Conservation (phyloP, 768 basidiomycete species). For the Crucibulum laeve region DNA sequence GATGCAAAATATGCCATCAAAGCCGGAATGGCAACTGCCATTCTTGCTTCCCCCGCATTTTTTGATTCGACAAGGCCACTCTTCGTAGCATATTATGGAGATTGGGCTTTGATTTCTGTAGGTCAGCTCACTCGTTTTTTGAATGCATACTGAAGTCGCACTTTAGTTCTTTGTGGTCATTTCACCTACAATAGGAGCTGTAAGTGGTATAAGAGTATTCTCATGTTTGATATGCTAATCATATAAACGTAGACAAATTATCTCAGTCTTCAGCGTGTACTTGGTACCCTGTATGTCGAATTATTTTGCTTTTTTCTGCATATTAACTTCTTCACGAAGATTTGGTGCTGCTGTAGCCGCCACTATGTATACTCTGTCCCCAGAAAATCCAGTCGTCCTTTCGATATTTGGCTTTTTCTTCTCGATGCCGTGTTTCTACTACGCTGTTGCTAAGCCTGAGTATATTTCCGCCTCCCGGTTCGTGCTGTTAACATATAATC, state of each 20-base stretch:
- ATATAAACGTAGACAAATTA: constrained; percentile 67
- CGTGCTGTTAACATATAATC: constrained; percentile 83
- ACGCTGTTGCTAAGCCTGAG: constrained; percentile 73
- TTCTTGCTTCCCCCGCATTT: constrained; percentile 87
- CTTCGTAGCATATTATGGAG: constrained; percentile 82
- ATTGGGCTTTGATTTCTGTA: constrained; percentile 95
- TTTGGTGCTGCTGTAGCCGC: constrained; percentile 78
- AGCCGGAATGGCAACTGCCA: constrained; percentile 75
- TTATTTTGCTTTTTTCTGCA: constrained; percentile 2
- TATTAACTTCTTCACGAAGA: constrained; percentile 30
- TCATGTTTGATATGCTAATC: constrained; percentile 3
- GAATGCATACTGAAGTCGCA: constrained; percentile 3
- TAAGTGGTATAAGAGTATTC: constrained; percentile 22
- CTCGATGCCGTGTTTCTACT: constrained; percentile 92
- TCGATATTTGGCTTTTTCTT: constrained; percentile 85
- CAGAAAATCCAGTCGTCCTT: constrained; percentile 68
- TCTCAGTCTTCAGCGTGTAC: constrained; percentile 74
- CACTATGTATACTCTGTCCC: constrained; percentile 66
- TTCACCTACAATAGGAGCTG: constrained; percentile 84
- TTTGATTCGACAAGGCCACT: constrained; percentile 70
- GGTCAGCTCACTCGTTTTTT: constrained; percentile 15
- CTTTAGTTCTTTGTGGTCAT: constrained; percentile 86
- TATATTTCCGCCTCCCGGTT: constrained; percentile 76
- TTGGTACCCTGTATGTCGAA: constrained; percentile 73
- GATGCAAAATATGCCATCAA: constrained; percentile 88